Evolutionary conservation across 805 yeast genomes (phyloP).

Genomic region (Candida succiphila): DNA sequence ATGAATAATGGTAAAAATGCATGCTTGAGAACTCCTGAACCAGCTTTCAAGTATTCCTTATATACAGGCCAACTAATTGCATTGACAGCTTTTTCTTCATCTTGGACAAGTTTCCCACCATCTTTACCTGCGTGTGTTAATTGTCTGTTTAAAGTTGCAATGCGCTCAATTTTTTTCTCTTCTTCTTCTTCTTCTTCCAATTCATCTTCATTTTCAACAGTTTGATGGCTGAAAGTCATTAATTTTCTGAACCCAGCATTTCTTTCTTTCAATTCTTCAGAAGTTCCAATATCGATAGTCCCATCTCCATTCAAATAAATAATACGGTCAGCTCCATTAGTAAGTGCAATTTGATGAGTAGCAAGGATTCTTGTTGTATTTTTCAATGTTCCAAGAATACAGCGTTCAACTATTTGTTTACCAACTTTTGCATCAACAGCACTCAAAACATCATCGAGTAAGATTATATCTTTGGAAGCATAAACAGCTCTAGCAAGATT

Average conservation of each 20-base stretch:
- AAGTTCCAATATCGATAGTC: constrained; percentile 46
- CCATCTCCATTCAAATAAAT: constrained; percentile 60
- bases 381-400: constrained; percentile 47
- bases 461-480: constrained; percentile 52
- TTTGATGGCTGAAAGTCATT: constrained; percentile 34
- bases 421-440: constrained; percentile 88
- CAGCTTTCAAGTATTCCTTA: constrained; percentile 38
- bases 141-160: constrained; percentile 10
- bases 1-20: constrained; percentile 21
- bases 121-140: not conserved
- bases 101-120: constrained; percentile 30
- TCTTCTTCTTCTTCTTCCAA: constrained; percentile 14
- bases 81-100: constrained; percentile 53
- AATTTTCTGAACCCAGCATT: constrained; percentile 42
- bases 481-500: constrained; percentile 75
- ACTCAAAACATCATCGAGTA: constrained; percentile 72
- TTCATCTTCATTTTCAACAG: constrained; percentile 19
- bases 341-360: constrained; percentile 70
- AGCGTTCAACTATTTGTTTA: constrained; percentile 59
- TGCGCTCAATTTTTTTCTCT: constrained; percentile 13
- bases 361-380: constrained; percentile 63
- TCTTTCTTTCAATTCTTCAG: constrained; percentile 35
- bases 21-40: constrained; percentile 37
- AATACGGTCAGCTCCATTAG: constrained; percentile 57
- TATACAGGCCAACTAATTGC: constrained; percentile 40